These are phyloP conservation scores for Rhizoclosmatium globosum DNA, from an alignment of 192 early-diverging fungal species.

Conservation along the genomic window DNA sequence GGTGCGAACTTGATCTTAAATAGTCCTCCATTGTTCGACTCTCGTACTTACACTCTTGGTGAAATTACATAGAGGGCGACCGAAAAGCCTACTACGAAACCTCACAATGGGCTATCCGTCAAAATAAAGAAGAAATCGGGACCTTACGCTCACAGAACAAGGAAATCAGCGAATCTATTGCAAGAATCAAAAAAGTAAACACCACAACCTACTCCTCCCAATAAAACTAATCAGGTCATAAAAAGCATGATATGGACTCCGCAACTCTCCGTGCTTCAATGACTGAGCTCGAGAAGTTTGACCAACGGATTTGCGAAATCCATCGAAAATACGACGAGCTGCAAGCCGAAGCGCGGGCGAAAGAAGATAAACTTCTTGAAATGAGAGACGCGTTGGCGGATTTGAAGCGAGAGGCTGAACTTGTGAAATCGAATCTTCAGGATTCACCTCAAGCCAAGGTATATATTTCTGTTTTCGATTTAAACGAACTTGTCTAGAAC, in stretches of 20 bases:
- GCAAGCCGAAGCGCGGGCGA: conserved; percentile 59
- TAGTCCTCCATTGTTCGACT: background rate
- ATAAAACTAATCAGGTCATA: background rate
- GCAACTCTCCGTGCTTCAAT: conserved; percentile 47
- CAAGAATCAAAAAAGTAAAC: conserved; percentile 61
- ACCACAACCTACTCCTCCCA: background rate
- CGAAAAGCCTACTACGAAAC: conserved; percentile 73
- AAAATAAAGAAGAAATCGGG: conserved; percentile 70
- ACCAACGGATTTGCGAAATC: conserved; percentile 65
- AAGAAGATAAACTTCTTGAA: conserved; percentile 53
- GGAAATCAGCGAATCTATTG: conserved; percentile 63
- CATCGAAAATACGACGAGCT: conserved; percentile 69
- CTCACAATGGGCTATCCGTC: conserved; percentile 67
- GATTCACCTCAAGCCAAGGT: conserved; percentile 65
- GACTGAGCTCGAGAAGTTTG: conserved; percentile 67
- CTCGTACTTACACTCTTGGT: too few relatives aligned
- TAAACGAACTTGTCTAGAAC: background rate
- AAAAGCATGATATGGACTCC: conserved; percentile 51
- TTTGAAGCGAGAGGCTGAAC: conserved; percentile 55
- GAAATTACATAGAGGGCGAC: conserved; percentile 63
- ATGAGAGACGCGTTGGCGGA: conserved; percentile 59
- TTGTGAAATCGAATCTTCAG: conserved; percentile 53
- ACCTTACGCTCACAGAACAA: conserved; percentile 59
- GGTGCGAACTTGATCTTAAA: conserved; percentile 38
- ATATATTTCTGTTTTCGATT: background rate